Evolutionary conservation across 345 rosid genomes (phyloP), one percentile per base, ranked within the genome.

Genomic region (Euphorbia lathyris): DNA sequence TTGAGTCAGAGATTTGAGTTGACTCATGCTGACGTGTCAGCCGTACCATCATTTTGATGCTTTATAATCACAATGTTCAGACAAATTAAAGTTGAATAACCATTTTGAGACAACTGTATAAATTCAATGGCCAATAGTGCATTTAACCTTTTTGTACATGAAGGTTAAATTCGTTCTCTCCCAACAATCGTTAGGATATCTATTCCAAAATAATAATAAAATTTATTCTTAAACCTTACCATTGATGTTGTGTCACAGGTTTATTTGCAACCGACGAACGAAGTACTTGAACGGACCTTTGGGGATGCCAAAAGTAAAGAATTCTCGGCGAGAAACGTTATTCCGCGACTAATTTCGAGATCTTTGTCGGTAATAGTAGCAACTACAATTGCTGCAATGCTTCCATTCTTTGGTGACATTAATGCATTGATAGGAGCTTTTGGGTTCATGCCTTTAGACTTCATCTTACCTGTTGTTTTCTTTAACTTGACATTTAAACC

Each of bases 261-360:
- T 19, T 91, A 91, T 70, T 70, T 85, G 80, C 97, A 94, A 65
- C 98, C 98, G 12, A 89, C 96, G 36, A 91, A 94, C 66, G 97
- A 87, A 71, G 87, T 87, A 29, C 73, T 94, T 8, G 93, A 94
- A 74, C 73, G 62, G 58, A 10, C 66, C 9, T 70, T 89, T 23
- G 78, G 82, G 3, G 97, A 94, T 72, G 76, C 95, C 7, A 63
- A 4, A 32, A 85, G 85, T 50, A 60, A 75, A 34, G 83, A 94
- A 50, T 87, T 91, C 65, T 83, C 97, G 2, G 55, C 77, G 22
- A 84, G 96, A 3, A 93, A 93, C 57, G 83, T 80, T 7, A 60
- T 86, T 27, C 98, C 96, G 10, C 77, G 98, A 52, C 1, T 86
- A 26, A 60, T 76, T 14, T 79, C 81, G 0, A 81, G 97, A 63